A percentile compares a stretch with the other conserved stretches of the same genome.
Evolutionary conservation across 352 stramenopile species (phyloP).

Genomic region (Phytophthora pini): DNA sequence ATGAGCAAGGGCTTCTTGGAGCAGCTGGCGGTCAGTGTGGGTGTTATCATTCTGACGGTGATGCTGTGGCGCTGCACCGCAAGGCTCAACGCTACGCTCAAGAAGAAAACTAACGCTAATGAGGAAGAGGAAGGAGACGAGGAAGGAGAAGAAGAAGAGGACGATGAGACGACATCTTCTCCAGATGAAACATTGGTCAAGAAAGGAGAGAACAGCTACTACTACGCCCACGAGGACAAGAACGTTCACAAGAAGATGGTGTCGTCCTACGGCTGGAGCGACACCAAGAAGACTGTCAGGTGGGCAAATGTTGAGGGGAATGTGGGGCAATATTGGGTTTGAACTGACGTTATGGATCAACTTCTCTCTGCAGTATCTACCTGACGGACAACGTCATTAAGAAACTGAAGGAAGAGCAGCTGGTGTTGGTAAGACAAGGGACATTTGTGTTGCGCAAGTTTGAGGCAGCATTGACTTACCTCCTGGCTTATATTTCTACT

Average conservation of each 20-base stretch:
- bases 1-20: slow-evolving; percentile 59
- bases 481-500: background rate
- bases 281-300: slow-evolving; percentile 73
- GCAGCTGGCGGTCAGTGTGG: slow-evolving; percentile 43
- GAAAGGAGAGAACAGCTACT: slow-evolving; percentile 88
- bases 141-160: slow-evolving; percentile 16
- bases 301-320: slow-evolving; percentile 15
- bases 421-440: slow-evolving; percentile 58
- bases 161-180: slow-evolving; percentile 40
- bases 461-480: slow-evolving; percentile 1
- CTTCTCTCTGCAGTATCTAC: slow-evolving; percentile 61
- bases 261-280: slow-evolving; percentile 83
- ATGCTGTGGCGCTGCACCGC: slow-evolving; percentile 45
- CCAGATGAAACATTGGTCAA: slow-evolving; percentile 70
- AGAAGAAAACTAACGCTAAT: slow-evolving; percentile 25
- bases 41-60: slow-evolving; percentile 45
- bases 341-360: background rate
- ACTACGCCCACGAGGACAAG: slow-evolving; percentile 69
- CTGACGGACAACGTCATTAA: slow-evolving; percentile 65
- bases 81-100: slow-evolving; percentile 41
- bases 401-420: slow-evolving; percentile 62
- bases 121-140: slow-evolving; percentile 17
- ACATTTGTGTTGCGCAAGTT: slow-evolving; percentile 3
- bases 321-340: background rate
- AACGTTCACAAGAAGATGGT: slow-evolving; percentile 55